phyloP scores from a whole-genome alignment of 2,329 filamentous ascomycete genomes.

The Cryphonectria naterciae region DNA sequence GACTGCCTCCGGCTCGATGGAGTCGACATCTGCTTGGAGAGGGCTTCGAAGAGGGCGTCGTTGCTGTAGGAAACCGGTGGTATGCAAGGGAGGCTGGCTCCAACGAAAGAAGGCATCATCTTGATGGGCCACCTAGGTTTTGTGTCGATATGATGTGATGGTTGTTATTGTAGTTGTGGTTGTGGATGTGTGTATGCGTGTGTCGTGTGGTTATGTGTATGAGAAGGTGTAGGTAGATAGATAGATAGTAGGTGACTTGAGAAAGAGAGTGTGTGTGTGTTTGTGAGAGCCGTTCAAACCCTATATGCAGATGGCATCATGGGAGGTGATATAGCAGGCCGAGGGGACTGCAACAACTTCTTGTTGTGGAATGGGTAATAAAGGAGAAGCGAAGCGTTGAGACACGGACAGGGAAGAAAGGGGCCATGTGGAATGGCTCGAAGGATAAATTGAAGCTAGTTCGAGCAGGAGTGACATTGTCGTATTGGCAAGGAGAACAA shows the following conservation, averaged over 20 bases:
- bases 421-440: constrained; percentile 31
- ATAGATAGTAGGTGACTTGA: not conserved
- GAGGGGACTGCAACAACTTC: constrained; percentile 26
- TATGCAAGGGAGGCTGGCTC: constrained; percentile 38
- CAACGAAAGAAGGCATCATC: constrained; percentile 41
- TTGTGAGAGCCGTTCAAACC: constrained; percentile 15
- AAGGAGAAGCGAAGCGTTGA: constrained; percentile 29
- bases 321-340: constrained; percentile 24
- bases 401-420: constrained; percentile 31
- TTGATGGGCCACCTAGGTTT: constrained; percentile 16
- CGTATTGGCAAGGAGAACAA: constrained; percentile 38
- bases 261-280: not conserved
- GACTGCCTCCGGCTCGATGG: constrained; percentile 54
- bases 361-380: constrained; percentile 30
- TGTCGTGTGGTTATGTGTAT: not conserved
- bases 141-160: constrained; percentile 4
- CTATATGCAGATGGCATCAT: constrained; percentile 30
- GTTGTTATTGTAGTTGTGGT: constrained; percentile 11
- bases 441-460: constrained; percentile 36
- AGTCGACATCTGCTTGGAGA: constrained; percentile 55
- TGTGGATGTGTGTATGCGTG: not conserved
- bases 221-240: not conserved
- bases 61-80: constrained; percentile 41
- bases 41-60: constrained; percentile 54
- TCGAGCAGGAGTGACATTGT: constrained; percentile 33